Evolutionary conservation across 2,329 filamentous ascomycete species (phyloP).

Genomic region (Huntiella abstrusa): DNA sequence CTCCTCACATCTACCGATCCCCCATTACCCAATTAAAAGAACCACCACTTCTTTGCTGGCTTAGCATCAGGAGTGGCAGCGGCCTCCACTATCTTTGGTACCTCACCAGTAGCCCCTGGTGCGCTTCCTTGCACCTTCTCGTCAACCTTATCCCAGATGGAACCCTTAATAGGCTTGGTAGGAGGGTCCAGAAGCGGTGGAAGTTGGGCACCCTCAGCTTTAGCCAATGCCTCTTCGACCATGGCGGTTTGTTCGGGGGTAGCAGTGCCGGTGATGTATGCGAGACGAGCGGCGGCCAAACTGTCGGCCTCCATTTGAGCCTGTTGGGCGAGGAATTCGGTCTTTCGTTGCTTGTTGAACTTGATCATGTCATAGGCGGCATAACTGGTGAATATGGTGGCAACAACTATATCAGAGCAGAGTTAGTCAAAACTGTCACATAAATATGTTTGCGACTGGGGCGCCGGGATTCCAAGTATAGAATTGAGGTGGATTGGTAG

Average conservation of each 20-base stretch:
- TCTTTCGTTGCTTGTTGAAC: slow-evolving; percentile 40
- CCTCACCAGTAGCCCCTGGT: neutral
- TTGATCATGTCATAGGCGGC: slow-evolving; percentile 42
- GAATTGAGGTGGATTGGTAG: no score
- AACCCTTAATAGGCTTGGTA: slow-evolving; percentile 16
- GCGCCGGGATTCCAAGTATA: no score
- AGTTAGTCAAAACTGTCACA: neutral
- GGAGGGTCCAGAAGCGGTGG: slow-evolving; percentile 32
- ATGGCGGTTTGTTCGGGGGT: slow-evolving; percentile 35
- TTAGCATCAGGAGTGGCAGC: slow-evolving; percentile 10
- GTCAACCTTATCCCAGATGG: slow-evolving; percentile 13
- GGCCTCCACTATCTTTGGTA: no score
- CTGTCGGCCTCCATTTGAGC: slow-evolving; percentile 33
- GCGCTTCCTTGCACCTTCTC: slow-evolving; percentile 11
- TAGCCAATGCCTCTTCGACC: slow-evolving; percentile 36
- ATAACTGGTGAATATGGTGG: slow-evolving; percentile 36
- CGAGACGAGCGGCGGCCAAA: slow-evolving; percentile 37
- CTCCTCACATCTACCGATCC: neutral
- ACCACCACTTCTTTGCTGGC: slow-evolving; percentile 13
- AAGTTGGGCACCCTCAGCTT: slow-evolving; percentile 29
- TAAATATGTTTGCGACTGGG: no score
- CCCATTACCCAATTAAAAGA: slow-evolving; percentile 4
- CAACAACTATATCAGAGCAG: slow-evolving; percentile 24
- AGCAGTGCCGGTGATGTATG: slow-evolving; percentile 39
- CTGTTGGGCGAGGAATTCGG: slow-evolving; percentile 38